A percentile compares a stretch with the other conserved stretches of the same genome.
Evolutionary conservation across 495 filamentous ascomycete genomes (phyloP).

Genomic region (Penicillium fimorum): DNA sequence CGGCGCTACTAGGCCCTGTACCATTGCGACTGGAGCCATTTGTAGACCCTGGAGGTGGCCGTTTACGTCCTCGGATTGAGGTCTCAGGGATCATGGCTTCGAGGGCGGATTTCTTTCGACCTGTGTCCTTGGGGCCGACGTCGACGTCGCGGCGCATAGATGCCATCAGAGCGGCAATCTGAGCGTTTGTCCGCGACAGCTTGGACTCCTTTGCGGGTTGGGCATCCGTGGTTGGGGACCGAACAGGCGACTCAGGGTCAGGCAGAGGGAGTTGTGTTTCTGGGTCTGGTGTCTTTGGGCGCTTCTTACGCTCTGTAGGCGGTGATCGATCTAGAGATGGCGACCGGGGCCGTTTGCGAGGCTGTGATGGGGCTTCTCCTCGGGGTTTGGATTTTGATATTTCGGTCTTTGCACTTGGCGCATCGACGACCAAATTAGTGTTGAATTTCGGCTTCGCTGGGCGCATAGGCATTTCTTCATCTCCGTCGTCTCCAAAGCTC

Average conservation of each 20-base stretch:
- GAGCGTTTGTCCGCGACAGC: conserved; percentile 78
- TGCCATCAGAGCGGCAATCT: conserved; percentile 86
- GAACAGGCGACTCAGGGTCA: conserved; percentile 49
- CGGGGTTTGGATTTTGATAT: conserved; percentile 15
- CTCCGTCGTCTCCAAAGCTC: conserved; percentile 84
- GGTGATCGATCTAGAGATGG: conserved; percentile 25
- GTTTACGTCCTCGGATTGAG: conserved; percentile 75
- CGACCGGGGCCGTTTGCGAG: conserved; percentile 33
- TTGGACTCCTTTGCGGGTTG: conserved; percentile 52
- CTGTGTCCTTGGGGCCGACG: conserved; percentile 51
- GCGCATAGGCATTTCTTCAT: conserved; percentile 54
- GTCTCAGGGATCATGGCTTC: conserved; percentile 83
- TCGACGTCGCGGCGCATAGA: conserved; percentile 83
- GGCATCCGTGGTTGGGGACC: conserved; percentile 50
- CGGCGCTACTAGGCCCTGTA: conserved; percentile 30
- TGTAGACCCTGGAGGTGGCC: conserved; percentile 55
- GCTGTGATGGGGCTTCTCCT: conserved; percentile 12
- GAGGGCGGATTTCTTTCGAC: conserved; percentile 63
- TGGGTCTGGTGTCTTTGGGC: conserved; percentile 37
- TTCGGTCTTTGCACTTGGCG: conserved; percentile 26
- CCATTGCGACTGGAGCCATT: conserved; percentile 31
- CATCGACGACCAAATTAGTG: conserved; percentile 67
- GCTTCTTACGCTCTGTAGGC: conserved; percentile 31
- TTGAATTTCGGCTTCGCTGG: conserved; percentile 91
- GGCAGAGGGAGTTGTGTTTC: conserved; percentile 44